These are phyloP conservation scores for Suillus spraguei DNA, from an alignment of 768 basidiomycete genomes.

Conservation along the genomic window DNA sequence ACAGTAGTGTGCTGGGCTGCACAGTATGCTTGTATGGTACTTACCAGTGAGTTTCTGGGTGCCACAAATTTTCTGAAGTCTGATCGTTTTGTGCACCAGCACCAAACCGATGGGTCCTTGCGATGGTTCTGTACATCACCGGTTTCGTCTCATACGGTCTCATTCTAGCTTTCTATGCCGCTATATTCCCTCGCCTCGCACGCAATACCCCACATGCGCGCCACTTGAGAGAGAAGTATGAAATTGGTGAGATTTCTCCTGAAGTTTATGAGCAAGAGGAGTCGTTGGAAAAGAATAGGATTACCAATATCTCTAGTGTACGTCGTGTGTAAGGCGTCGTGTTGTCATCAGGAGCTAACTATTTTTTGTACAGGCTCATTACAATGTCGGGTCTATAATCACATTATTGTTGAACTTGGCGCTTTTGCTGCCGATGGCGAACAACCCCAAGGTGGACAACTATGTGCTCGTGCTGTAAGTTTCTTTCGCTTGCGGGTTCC, in stretches of 20 bases:
- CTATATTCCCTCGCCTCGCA: slow-evolving; percentile 78
- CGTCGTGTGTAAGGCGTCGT: slow-evolving; percentile 17
- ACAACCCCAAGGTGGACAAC: slow-evolving; percentile 68
- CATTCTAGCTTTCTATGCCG: slow-evolving; percentile 80
- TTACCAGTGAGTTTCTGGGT: slow-evolving; percentile 55
- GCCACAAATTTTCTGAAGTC: background rate
- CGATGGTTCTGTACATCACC: slow-evolving; percentile 80
- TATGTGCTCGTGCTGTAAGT: slow-evolving; percentile 72
- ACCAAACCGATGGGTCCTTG: slow-evolving; percentile 67
- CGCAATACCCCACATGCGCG: slow-evolving; percentile 72
- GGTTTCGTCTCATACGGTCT: slow-evolving; percentile 81
- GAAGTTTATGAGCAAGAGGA: slow-evolving; percentile 76
- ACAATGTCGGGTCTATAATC: slow-evolving; percentile 73
- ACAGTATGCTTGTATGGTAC: slow-evolving; percentile 75
- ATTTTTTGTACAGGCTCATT: slow-evolving; percentile 54
- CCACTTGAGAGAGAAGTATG: slow-evolving; percentile 53
- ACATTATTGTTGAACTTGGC: slow-evolving; percentile 71
- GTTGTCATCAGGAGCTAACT: background rate
- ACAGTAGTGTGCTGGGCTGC: slow-evolving; percentile 81
- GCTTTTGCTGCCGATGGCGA: slow-evolving; percentile 58
- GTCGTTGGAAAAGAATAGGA: slow-evolving; percentile 80
- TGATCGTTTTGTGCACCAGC: slow-evolving; percentile 36
- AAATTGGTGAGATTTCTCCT: slow-evolving; percentile 55
- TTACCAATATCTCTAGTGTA: slow-evolving; percentile 84
- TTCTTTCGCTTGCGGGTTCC: background rate